Base-by-base conservation (phyloP, 495 filamentous ascomycete genomes). In the Xylaria sp. region DNA sequence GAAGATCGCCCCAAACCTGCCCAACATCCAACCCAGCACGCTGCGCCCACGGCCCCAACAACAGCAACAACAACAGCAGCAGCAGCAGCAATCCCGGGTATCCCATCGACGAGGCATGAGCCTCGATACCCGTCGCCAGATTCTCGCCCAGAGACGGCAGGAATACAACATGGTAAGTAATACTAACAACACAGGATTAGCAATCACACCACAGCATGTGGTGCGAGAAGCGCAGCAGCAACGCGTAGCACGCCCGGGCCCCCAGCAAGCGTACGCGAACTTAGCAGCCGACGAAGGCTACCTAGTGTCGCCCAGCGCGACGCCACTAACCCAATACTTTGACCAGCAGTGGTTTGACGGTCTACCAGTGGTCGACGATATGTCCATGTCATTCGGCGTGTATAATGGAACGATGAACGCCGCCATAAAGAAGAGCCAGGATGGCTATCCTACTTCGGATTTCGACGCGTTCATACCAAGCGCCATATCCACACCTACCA, bases 181-280 rank as follows among this genome's bases (percentile, higher is more conserved):
- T 81, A 79, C 78, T 64, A 82, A 80, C 87, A 91, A 90, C 86
- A 74, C 81, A 88, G 86, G 86, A 89, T 85, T 85, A 82, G 73
- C 80, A 78, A 80, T 73, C 63, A 79, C 81, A 80, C 75, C 76
- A 82, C 89, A 90, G 82, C 88, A 89, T 83, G 80, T 82, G 71
- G 81, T 90, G 85, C 90, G 87, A 88, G 90, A 90, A 89, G 83
- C 88, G 87, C 92, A 92, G 88, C 89, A 91, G 86, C 91, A 92
- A 80, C 83, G 81, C 84, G 82, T 85, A 82, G 84, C 84, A 84
- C 89, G 90, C 87, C 90, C 88, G 86, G 88, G 88, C 72, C 79
- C 72, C 68, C 75, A 77, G 73, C 81, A 81, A 61, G 75, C 77
- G 70, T 79, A 77, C 77, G 75, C 75, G 67, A 80, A 77, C 75